A percentile compares a stretch with the other conserved stretches of the same genome.
phyloP scores from a whole-genome alignment of 2,329 filamentous ascomycete genomes.

The Sporothrix sp. region DNA sequence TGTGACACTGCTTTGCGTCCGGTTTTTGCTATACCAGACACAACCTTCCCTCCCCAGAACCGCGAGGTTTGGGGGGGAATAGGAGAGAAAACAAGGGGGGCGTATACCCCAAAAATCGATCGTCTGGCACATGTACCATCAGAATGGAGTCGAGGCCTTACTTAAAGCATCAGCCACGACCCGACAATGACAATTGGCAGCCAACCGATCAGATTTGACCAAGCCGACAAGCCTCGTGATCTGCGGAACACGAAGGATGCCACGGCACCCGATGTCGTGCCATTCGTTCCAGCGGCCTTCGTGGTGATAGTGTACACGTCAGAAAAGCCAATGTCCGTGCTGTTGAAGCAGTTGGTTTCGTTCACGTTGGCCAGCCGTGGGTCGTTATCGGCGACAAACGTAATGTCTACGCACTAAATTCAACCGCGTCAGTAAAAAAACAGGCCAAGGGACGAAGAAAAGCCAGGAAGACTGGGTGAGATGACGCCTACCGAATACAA shows the following conservation, averaged over 20 bases:
- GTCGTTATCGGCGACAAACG: constrained; percentile 71
- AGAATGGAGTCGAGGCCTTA: no score
- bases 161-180: constrained; percentile 32
- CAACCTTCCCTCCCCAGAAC: no score
- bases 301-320: constrained; percentile 62
- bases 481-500: constrained; percentile 59
- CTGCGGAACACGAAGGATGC: constrained; percentile 22
- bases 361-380: constrained; percentile 59
- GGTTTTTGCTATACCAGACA: no score
- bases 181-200: constrained; percentile 32
- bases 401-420: constrained; percentile 81
- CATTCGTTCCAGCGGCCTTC: constrained; percentile 24
- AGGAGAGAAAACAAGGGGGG: no score
- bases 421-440: neutral
- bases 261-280: constrained; percentile 25
- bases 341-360: constrained; percentile 81
- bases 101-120: no score
- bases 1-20: neutral
- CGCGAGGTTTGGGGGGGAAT: no score
- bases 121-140: no score
- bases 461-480: neutral
- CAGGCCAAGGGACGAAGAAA: neutral
- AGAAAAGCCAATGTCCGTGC: constrained; percentile 64
- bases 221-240: constrained; percentile 18
- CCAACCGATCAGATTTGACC: constrained; percentile 28